A percentile compares a stretch with the other conserved stretches of the same genome.
Evolutionary conservation across 2,329 filamentous ascomycete genomes (phyloP).

Genomic region (Spiromastix sp.): DNA sequence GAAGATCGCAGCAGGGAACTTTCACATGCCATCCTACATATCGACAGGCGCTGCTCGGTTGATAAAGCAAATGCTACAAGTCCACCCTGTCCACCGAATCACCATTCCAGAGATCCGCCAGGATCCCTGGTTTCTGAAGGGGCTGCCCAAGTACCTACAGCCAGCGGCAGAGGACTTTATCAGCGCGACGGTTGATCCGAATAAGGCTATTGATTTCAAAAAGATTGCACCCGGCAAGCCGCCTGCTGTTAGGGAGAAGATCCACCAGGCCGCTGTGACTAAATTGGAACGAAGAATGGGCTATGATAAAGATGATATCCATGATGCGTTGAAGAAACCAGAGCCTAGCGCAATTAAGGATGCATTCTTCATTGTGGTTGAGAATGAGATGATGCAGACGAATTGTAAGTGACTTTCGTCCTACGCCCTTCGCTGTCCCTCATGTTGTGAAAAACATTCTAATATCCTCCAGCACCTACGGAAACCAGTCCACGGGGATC

Average conservation of each 20-base stretch:
- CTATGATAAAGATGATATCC: constrained; percentile 87
- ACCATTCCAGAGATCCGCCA: constrained; percentile 88
- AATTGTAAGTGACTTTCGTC: constrained; percentile 57
- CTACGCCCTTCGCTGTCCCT: neutral
- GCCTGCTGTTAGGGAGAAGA: constrained; percentile 69
- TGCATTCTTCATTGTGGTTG: constrained; percentile 92
- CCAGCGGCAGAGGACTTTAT: constrained; percentile 84
- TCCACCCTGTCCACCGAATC: constrained; percentile 87
- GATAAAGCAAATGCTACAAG: constrained; percentile 88
- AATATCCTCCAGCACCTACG: constrained; percentile 21
- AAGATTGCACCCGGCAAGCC: constrained; percentile 72
- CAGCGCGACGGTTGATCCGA: constrained; percentile 87
- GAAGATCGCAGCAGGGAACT: constrained; percentile 92
- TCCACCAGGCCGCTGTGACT: constrained; percentile 84
- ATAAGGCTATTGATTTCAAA: constrained; percentile 76
- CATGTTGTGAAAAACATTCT: constrained; percentile 7
- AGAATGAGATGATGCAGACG: constrained; percentile 94
- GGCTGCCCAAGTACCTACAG: constrained; percentile 76
- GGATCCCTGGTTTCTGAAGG: constrained; percentile 87
- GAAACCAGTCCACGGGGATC: constrained; percentile 17
- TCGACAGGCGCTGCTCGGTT: constrained; percentile 62
- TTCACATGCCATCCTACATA: constrained; percentile 85
- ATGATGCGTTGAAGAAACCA: constrained; percentile 81
- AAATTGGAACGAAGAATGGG: constrained; percentile 98
- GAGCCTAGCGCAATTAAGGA: constrained; percentile 98